These are phyloP conservation scores for Anisodus acutangulus DNA, from an alignment of 257 asterid species.

Conservation along the genomic window DNA sequence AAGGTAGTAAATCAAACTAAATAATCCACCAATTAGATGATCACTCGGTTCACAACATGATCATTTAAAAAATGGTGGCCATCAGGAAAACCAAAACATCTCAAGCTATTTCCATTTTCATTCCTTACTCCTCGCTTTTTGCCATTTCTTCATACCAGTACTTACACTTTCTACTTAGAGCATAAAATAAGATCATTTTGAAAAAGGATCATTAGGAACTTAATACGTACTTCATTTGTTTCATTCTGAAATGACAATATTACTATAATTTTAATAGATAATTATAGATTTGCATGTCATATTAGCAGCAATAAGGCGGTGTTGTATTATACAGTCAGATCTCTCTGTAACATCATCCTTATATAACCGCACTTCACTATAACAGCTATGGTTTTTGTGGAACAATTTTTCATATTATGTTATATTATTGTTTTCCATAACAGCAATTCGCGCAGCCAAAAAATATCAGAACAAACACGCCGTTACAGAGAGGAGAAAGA, in stretches of 20 bases:
- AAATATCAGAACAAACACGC: too few species aligned
- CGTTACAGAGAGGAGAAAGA: background rate
- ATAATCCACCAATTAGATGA: background rate
- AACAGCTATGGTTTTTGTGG: too few species aligned
- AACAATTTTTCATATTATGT: too few species aligned
- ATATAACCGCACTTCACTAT: too few species aligned
- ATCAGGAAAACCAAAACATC: background rate
- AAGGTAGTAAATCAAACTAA: background rate
- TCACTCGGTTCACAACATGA: background rate
- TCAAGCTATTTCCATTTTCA: background rate
- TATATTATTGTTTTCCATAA: too few species aligned
- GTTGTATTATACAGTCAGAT: background rate
- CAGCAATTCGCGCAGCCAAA: too few species aligned
- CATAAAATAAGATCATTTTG: background rate
- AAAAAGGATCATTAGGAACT: background rate
- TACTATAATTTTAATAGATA: background rate
- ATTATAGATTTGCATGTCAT: background rate
- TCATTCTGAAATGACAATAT: background rate
- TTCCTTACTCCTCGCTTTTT: background rate
- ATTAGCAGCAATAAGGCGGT: background rate
- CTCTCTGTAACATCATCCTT: too few species aligned
- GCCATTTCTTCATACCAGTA: background rate
- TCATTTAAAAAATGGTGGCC: background rate
- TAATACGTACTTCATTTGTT: background rate
- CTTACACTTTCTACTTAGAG: background rate